These are phyloP conservation scores for Cordyceps farinosa DNA, from an alignment of 2,329 filamentous ascomycete genomes.

Conservation along the genomic window DNA sequence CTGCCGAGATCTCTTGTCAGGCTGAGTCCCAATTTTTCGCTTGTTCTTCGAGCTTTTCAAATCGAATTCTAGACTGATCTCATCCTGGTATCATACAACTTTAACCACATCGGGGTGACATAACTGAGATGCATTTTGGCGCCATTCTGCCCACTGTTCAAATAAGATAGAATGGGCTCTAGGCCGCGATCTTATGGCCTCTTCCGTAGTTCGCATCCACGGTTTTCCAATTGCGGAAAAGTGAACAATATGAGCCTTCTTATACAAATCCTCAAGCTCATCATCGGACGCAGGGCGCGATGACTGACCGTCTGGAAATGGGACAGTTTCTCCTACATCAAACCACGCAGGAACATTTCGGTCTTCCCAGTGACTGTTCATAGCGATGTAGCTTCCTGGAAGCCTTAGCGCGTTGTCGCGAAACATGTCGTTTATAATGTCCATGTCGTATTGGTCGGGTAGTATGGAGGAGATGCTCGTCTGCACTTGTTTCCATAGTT, in stretches of 20 bases:
- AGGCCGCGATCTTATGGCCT: background rate
- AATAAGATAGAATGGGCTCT: constrained; percentile 18
- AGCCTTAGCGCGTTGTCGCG: constrained; percentile 1
- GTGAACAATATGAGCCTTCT: constrained; percentile 20
- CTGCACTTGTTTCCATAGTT: constrained; percentile 18
- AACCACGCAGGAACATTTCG: constrained; percentile 22
- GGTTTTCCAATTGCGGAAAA: constrained; percentile 21
- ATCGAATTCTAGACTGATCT: background rate
- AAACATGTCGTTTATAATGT: constrained; percentile 22
- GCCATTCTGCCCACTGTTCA: constrained; percentile 21
- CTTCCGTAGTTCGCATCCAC: constrained; percentile 14
- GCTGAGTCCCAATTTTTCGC: too few relatives aligned
- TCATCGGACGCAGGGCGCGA: background rate
- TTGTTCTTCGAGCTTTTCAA: background rate
- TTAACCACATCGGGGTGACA: background rate
- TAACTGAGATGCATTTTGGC: background rate
- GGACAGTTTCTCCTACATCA: background rate
- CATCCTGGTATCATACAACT: background rate
- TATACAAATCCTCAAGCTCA: constrained; percentile 19
- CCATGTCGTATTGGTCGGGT: constrained; percentile 22
- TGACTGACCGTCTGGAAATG: constrained; percentile 6
- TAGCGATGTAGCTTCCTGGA: constrained; percentile 16
- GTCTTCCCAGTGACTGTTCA: constrained; percentile 24
- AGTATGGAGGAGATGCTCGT: constrained; percentile 3
- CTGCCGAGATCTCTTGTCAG: too few relatives aligned